Percentiles rank a stretch among this genome's conserved stretches.
phyloP scores from a whole-genome alignment of 2,329 filamentous ascomycete species.

The Fusarium sp. region DNA sequence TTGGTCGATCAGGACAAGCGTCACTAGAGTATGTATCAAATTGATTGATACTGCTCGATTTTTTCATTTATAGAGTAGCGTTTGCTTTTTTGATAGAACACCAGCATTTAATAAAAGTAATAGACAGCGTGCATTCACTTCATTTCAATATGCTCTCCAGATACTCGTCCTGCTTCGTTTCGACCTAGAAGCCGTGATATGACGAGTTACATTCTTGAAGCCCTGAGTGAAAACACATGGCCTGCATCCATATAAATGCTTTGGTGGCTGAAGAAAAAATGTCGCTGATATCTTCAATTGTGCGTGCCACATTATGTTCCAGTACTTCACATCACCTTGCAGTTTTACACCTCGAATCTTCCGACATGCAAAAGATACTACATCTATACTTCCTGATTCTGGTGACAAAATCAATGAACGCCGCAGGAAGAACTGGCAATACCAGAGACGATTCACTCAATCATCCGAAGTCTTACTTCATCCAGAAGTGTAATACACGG shows the following conservation, averaged over 20 bases:
- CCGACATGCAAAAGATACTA: not conserved
- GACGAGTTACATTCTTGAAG: too few species aligned
- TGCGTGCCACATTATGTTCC: not conserved
- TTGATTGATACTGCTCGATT: constrained; percentile 6
- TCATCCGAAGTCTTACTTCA: not conserved
- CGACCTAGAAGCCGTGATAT: not conserved
- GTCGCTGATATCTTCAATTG: not conserved
- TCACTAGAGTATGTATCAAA: constrained; percentile 33
- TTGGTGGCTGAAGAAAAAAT: not conserved
- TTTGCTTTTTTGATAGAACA: not conserved
- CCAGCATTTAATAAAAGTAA: constrained; percentile 3
- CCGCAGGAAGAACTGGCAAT: too few species aligned
- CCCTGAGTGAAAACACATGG: not conserved
- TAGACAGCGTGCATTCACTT: not conserved
- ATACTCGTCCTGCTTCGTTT: not conserved
- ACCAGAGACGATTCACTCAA: not conserved
- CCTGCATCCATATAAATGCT: too few species aligned
- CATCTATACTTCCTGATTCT: not conserved
- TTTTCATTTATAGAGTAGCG: constrained; percentile 11
- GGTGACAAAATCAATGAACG: too few species aligned
- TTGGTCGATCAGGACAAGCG: constrained; percentile 35
- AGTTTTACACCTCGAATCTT: too few species aligned
- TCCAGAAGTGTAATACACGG: not conserved
- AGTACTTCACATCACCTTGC: not conserved
- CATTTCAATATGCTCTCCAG: not conserved